These are phyloP conservation scores for Saccharomyces pastorianus DNA, from an alignment of 1,139 yeast species.

Conservation along the genomic window DNA sequence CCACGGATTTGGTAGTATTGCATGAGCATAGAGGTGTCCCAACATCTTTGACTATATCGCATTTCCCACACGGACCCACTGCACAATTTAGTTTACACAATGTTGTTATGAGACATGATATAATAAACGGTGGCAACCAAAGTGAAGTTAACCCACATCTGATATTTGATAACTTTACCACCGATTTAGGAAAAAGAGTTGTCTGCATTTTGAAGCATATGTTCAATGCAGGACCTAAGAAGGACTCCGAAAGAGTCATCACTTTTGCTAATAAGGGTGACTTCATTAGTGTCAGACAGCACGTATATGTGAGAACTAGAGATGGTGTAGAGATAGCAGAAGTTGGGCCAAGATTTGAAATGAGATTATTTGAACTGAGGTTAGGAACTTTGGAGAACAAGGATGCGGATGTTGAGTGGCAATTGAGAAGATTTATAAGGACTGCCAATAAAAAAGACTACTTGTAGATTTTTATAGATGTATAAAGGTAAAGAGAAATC, in stretches of 20 bases:
- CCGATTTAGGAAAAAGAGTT: constrained; percentile 76
- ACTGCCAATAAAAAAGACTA: constrained; percentile 94
- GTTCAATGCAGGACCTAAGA: constrained; percentile 95
- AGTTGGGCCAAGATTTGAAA: constrained; percentile 97
- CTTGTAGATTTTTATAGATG: constrained; percentile 30
- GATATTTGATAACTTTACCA: constrained; percentile 83
- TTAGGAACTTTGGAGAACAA: constrained; percentile 89
- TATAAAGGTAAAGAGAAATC: neutral
- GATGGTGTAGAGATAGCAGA: constrained; percentile 90
- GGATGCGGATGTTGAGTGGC: constrained; percentile 99
- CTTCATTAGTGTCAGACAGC: constrained; percentile 89
- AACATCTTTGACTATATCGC: constrained; percentile 83
- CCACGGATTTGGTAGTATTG: constrained; percentile 74
- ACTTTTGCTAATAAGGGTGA: constrained; percentile 88
- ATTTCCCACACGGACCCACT: constrained; percentile 97
- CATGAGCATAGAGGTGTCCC: constrained; percentile 99
- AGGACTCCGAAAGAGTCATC: constrained; percentile 78
- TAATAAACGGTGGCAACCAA: constrained; percentile 76
- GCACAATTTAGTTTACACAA: constrained; percentile 91
- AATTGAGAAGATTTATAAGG: constrained; percentile 80
- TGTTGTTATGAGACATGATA: constrained; percentile 89
- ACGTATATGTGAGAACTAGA: constrained; percentile 80
- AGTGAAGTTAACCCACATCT: constrained; percentile 91
- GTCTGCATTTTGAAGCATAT: constrained; percentile 74
- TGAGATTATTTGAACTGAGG: constrained; percentile 81